Base-by-base conservation (phyloP, 2,329 filamentous ascomycete genomes). In the Arthrinium phaeospermum region DNA sequence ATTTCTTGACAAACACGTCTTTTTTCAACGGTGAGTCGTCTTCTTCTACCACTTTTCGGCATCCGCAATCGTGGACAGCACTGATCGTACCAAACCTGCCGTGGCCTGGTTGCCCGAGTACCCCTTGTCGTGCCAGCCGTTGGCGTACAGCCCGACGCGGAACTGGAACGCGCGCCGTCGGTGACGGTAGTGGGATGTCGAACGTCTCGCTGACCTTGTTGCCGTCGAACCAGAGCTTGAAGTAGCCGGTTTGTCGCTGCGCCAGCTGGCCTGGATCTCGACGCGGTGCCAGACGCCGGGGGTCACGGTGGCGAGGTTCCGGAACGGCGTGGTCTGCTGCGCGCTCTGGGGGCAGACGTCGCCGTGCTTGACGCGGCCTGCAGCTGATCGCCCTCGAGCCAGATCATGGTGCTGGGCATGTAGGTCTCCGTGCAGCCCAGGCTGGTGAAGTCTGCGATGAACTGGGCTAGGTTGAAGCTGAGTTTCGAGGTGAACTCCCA, bases 71-170 rank as follows among this genome's bases (percentile, higher is more conserved):
- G 82, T 83, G 0, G 10, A 83, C 79, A 7, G 83, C 81, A 72
- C 79, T 87, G 82, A 74, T 88, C 86, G 74, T 83, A 86, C 84
- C 85, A 88, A n/a, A 87, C 76, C 78, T 86, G 81, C 13, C 86
- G 80, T 30, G 83, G 76, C 75, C 79, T 87, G 85, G 22, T 73
- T 81, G 0, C 84, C 85, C 67, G 80, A 80, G 19, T 79, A 76
- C 0, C 78, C 78, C 49, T 84, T 79, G 73, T 87, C 85, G 72
- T 85, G 78, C 86, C 86, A 88, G 14, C 82, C 81, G 75, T 87
- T 88, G 0, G 85, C 86, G 77, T 88, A 88, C 45, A 87, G 77
- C 0, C 86, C 86, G 16, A 87, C 82, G 7, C 82, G 78, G 77
- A 86, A 87, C 76, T 85, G 80, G 75, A 87, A 87, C 5, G 77